Evolutionary conservation across 2,329 filamentous ascomycete genomes (phyloP), one percentile per base, ranked within the genome.

Genomic region (Fusarium gaditjirri): DNA sequence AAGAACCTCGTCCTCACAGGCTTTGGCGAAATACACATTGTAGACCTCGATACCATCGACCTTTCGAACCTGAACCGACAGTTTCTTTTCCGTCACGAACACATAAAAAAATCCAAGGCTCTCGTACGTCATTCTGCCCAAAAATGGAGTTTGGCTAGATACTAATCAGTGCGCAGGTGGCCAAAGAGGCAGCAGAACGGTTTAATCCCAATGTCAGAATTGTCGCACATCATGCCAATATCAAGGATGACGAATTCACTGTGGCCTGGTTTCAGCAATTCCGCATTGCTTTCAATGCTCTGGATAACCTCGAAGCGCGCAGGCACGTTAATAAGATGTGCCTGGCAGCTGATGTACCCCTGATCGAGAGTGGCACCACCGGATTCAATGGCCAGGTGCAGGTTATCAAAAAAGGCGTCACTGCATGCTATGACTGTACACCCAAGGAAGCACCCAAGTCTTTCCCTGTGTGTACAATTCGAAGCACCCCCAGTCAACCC

Each of bases 311-410:
- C 33, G 95, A 98, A 63, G 96, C 96, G 27, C 88, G 96, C 73
- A 90, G 95, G 56, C 95, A 98, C 85, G 96, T 98, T 72, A 99
- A 99, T 81, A 93, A 92, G 81, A 98, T 99, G 96, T 98, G 96
- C 77, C 83, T 99, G 73, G 94, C 95, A 3, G 95, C 96, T 16
- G 89, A 96, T 77, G 90, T 98, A 31, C 94, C 96, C 16, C 84
- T 99, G 72, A 93, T 99, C 60, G 96, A 99, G 84, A 98, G 95
- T 80, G 96, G 96, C 43, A 99, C 96, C 0, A 98, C 96, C 1
- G 96, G 96, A 4, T 99, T 98, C 86, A 97, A 97, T 78, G 96
- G 96, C 25, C 95, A 99, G 80, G 95, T 98, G 8, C 95, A 98
- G 82, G 94, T 97, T 27, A 99, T 99, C 81, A 94, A 94, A 81